A percentile compares a stretch with the other conserved stretches of the same genome.
phyloP scores from a whole-genome alignment of 192 early-diverging fungal genomes.

The Umbelopsis sp. region DNA sequence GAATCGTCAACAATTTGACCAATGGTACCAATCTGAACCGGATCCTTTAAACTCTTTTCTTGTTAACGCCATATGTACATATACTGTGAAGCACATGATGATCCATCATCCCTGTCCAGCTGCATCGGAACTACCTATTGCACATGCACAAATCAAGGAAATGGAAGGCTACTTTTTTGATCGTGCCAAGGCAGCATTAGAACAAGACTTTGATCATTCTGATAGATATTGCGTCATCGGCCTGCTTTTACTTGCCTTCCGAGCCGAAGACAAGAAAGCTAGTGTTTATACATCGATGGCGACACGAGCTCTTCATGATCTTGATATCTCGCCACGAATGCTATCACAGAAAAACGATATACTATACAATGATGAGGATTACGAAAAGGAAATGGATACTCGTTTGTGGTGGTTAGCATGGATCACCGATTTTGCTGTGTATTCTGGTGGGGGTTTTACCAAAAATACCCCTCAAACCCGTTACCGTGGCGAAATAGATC shows the following conservation, averaged over 20 bases:
- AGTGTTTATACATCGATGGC: slow-evolving; percentile 38
- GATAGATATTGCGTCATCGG: slow-evolving; percentile 35
- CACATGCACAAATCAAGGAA: slow-evolving; percentile 28
- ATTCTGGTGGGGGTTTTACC: slow-evolving; percentile 25
- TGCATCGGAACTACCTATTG: neutral
- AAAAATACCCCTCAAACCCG: slow-evolving; percentile 32
- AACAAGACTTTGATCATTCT: slow-evolving; percentile 38
- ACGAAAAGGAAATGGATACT: slow-evolving; percentile 41
- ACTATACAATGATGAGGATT: slow-evolving; percentile 25
- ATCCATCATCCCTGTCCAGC: slow-evolving; percentile 25
- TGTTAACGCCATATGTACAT: slow-evolving; percentile 41
- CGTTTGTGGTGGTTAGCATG: slow-evolving; percentile 46
- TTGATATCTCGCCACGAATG: slow-evolving; percentile 39
- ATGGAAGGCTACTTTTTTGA: slow-evolving; percentile 43
- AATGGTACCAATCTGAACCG: slow-evolving; percentile 33
- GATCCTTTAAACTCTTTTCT: slow-evolving; percentile 30
- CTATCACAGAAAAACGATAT: slow-evolving; percentile 10
- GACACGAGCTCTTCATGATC: slow-evolving; percentile 29
- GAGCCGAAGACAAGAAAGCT: slow-evolving; percentile 29
- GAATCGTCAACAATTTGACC: slow-evolving; percentile 36
- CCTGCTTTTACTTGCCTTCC: slow-evolving; percentile 25
- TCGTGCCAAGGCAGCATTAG: slow-evolving; percentile 28
- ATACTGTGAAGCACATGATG: slow-evolving; percentile 32
- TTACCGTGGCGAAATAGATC: slow-evolving; percentile 27
- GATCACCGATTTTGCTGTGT: slow-evolving; percentile 38